Base-by-base conservation (phyloP, 192 early-diverging fungal genomes). In the Coemansia sp. region DNA sequence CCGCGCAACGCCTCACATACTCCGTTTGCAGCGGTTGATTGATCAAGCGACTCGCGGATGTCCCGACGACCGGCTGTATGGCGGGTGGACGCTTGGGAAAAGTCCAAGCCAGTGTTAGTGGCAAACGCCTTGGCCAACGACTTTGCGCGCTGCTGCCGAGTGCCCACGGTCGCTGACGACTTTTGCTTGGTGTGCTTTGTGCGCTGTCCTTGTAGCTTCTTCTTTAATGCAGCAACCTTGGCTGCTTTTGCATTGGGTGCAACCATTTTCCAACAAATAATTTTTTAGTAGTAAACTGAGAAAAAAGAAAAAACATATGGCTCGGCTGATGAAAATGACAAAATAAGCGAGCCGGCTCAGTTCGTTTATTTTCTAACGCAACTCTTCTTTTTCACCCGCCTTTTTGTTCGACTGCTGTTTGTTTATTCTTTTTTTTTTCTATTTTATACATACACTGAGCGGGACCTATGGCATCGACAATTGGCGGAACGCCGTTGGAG, bases 1-100 rank as follows among this genome's bases (percentile, higher is more conserved):
- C 75, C 70, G 2, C 75, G 64, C 65, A 77, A 35, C 2, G 64
- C 29, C 49, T 77, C 75, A 59, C 62, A 57, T n/a, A 71, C 43
- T n/a, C 49, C 50, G 5, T 39, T 37, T 43, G 19, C 29, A 7
- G 41, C 43, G 16, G 62, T 48, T 4, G 53, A 54, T 41, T 49
- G 76, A 54, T 79, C 71, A 16, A 79, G 67, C 35, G 71, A 58
- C 29, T 37, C 24, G 54, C 76, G 55, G 1, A 73, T 45, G 9
- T 64, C 67, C 16, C 57, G 60, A 18, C 76, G 66, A 0, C 76
- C 76, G 1, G 76, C 67, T 14, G 20, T 73, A 51, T 79, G 76
- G 11, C 67, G 73, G 26, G 64, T 73, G 1, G 76, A 78, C 13
- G 62, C 52, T n/a, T n/a, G 41, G 5, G 41, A 45, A 12, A 49